Base-by-base conservation (phyloP, 441 rosid species). In the Gossypium schwendimanii region DNA sequence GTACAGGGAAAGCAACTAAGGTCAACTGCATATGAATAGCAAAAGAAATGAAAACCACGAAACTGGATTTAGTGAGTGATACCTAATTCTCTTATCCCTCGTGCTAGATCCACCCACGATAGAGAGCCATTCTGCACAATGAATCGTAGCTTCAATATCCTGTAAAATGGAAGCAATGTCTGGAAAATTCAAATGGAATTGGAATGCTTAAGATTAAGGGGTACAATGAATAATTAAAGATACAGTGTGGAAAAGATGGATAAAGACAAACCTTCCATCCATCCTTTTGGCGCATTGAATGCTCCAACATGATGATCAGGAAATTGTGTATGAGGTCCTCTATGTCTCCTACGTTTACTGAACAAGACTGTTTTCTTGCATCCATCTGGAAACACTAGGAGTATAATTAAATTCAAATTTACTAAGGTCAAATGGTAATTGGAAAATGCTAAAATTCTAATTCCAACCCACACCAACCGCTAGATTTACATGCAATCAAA, bases 61-160 rank as follows among this genome's bases (percentile, higher is more conserved):
- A 52, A 53, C 14, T 6, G 33, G 8, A 50, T 18, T n/a, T 50
- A 71, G 63, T 33, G 53, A 54, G 67, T 17, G 57, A 71, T 94
- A 96, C 99, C 99, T 94, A 77, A 83, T 85, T 77, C 99, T 85
- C 83, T 92, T 97, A 61, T 96, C 96, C 79, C 99, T 97, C 31
- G 97, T 94, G 87, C 98, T 89, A 77, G 97, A 96, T 78, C 99
- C 98, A 74, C 99, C 99, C 69, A 92, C 91, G 14, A 96, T 94
- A 80, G 98, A 94, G 73, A 96, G 97, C 98, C 99, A 94, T 77
- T 96, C 99, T 59, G 98, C 99, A 94, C 99, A 96, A 86, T 96
- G 99, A 86, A 96, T 88, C 72, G 98, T 86, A 70, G 98, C 97
- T 85, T 96, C 99, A 86, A 92, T 89, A 79, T 96, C 99, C 99